phyloP scores from a whole-genome alignment of 306 rosid species.

The Quercus engelmannii region DNA sequence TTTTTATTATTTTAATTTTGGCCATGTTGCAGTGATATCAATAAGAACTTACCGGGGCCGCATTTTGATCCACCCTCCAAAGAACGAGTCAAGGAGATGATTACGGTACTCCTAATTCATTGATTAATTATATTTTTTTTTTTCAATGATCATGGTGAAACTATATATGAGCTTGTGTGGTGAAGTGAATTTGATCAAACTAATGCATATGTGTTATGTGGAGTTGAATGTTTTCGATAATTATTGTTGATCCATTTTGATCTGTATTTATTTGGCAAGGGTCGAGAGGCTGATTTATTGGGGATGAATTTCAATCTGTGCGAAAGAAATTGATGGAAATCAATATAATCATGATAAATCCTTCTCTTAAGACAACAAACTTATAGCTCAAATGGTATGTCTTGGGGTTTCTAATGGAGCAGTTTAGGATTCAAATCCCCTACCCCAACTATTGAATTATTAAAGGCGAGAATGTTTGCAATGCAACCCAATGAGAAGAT shows the following conservation, averaged over 20 bases:
- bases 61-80: slow-evolving; percentile 84
- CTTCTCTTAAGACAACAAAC: no score
- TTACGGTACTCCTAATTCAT: slow-evolving; percentile 48
- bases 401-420: no score
- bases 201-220: background rate
- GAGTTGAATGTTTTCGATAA: background rate
- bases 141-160: slow-evolving; percentile 2
- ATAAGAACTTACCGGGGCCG: slow-evolving; percentile 74
- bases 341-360: no score
- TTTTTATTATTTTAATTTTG: background rate
- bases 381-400: no score
- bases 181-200: background rate
- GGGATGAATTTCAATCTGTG: no score
- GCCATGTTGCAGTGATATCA: slow-evolving; percentile 60
- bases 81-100: slow-evolving; percentile 42
- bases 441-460: no score
- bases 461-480: no score
- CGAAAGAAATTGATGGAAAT: no score
- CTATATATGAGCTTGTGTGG: background rate
- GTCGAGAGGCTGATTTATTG: background rate
- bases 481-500: no score
- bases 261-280: no score
- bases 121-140: slow-evolving; percentile 7
- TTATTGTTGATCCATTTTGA: background rate
- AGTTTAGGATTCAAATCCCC: no score